Evolutionary conservation across 1,284 basidiomycete genomes (phyloP).

Genomic region (Peniophora sp.): DNA sequence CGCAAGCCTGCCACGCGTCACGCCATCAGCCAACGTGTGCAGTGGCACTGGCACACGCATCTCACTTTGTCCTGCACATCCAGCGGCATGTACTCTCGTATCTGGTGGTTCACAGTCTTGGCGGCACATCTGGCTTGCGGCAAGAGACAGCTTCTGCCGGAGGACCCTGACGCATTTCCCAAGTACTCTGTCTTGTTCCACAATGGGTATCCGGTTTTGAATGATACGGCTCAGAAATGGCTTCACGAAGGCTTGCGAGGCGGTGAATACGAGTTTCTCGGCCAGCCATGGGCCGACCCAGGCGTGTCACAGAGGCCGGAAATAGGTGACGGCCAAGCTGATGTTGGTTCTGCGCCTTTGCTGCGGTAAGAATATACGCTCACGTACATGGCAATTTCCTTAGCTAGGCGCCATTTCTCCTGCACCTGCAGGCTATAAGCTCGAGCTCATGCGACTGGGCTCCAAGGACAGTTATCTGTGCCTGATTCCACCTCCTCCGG

Average conservation of each 20-base stretch:
- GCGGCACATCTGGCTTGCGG: too few relatives aligned
- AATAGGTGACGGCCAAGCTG: conserved; percentile 46
- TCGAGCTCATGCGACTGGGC: conserved; percentile 68
- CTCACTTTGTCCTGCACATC: too few relatives aligned
- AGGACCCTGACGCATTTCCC: conserved; percentile 78
- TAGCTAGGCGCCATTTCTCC: not conserved
- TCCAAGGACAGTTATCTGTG: conserved; percentile 62
- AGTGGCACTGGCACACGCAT: too few relatives aligned
- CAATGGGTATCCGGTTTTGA: conserved; percentile 69
- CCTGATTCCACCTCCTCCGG: conserved; percentile 59
- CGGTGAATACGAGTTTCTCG: conserved; percentile 71
- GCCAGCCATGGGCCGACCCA: conserved; percentile 46
- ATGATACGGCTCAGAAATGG: conserved; percentile 70
- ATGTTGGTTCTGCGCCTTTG: not conserved
- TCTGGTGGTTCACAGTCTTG: too few relatives aligned
- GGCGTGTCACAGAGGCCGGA: conserved; percentile 35
- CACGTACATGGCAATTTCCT: not conserved
- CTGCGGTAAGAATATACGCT: not conserved
- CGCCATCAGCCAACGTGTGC: too few relatives aligned
- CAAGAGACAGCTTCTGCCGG: conserved; percentile 51
- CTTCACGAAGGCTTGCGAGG: conserved; percentile 57
- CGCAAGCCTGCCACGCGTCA: too few relatives aligned
- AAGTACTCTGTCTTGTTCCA: conserved; percentile 80
- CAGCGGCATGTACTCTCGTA: too few relatives aligned
- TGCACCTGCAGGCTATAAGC: conserved; percentile 25